Evolutionary conservation across 2,329 filamentous ascomycete genomes (phyloP).

Genomic region (Chlorencoelia australis): DNA sequence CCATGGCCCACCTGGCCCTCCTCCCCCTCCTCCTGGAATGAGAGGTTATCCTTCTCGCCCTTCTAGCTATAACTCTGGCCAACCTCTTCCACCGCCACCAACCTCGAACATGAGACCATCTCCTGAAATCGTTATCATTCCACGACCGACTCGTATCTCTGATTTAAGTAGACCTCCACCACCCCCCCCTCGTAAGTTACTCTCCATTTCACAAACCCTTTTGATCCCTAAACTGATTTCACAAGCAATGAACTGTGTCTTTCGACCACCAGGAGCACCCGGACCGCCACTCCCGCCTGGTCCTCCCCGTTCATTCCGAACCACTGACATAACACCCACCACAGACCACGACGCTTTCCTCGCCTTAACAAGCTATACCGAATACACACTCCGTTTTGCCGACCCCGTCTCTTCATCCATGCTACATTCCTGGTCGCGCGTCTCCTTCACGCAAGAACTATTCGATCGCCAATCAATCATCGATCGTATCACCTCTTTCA

Average conservation of each 20-base stretch:
- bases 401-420: neutral
- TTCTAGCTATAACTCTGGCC: no score
- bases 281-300: neutral
- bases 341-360: conserved; percentile 9
- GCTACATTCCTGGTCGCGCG: conserved; percentile 8
- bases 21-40: neutral
- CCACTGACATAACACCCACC: conserved; percentile 6
- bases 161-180: no score
- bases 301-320: neutral
- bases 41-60: no score
- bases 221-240: no score
- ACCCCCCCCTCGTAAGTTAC: no score
- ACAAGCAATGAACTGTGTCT: no score
- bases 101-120: no score
- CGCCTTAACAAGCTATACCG: conserved; percentile 15
- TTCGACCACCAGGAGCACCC: neutral
- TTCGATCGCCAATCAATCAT: conserved; percentile 2
- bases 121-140: no score
- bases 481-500: conserved; percentile 9
- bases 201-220: no score
- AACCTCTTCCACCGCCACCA: no score
- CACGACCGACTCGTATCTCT: neutral
- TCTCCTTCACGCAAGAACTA: conserved; percentile 11
- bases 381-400: conserved; percentile 14
- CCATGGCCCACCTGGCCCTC: conserved; percentile 1